A percentile compares a stretch with the other conserved stretches of the same genome.
phyloP scores from a whole-genome alignment of 495 filamentous ascomycete genomes.

The Penicillium odoratum region DNA sequence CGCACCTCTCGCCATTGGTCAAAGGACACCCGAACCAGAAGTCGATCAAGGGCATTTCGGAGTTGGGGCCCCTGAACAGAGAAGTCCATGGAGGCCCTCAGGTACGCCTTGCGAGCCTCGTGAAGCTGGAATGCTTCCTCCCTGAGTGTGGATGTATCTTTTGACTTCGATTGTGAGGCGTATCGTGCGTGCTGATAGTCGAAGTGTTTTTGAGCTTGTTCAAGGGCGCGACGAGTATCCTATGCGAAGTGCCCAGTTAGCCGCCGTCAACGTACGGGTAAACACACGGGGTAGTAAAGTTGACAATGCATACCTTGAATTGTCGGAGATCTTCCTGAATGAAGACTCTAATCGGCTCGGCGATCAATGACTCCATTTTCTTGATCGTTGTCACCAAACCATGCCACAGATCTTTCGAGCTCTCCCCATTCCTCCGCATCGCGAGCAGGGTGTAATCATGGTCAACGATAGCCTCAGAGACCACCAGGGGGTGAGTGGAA shows the following conservation, averaged over 20 bases:
- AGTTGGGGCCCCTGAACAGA: slow-evolving; percentile 83
- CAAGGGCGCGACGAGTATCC: slow-evolving; percentile 72
- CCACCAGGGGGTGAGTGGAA: slow-evolving; percentile 65
- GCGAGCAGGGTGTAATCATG: slow-evolving; percentile 93
- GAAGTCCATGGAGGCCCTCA: slow-evolving; percentile 91
- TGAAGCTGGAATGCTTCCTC: slow-evolving; percentile 97
- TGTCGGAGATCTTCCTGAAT: slow-evolving; percentile 67
- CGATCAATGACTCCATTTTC: slow-evolving; percentile 70
- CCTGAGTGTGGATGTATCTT: slow-evolving; percentile 83
- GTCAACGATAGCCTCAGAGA: slow-evolving; percentile 81
- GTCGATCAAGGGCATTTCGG: slow-evolving; percentile 73
- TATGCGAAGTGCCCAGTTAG: slow-evolving; percentile 46
- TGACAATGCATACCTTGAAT: slow-evolving; percentile 54
- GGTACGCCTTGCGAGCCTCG: slow-evolving; percentile 86
- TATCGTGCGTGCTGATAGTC: slow-evolving; percentile 80
- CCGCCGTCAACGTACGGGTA: neutral
- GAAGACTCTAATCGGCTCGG: slow-evolving; percentile 79
- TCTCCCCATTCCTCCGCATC: slow-evolving; percentile 79
- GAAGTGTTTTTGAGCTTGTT: slow-evolving; percentile 78
- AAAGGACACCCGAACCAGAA: slow-evolving; percentile 79
- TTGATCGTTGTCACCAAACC: slow-evolving; percentile 68
- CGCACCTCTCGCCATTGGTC: slow-evolving; percentile 88
- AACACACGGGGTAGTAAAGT: neutral
- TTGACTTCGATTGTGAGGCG: slow-evolving; percentile 81
- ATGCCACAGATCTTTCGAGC: slow-evolving; percentile 81